These are phyloP conservation scores for Licmophora abbreviata DNA, from an alignment of 108 stramenopile species.

Conservation along the genomic window DNA sequence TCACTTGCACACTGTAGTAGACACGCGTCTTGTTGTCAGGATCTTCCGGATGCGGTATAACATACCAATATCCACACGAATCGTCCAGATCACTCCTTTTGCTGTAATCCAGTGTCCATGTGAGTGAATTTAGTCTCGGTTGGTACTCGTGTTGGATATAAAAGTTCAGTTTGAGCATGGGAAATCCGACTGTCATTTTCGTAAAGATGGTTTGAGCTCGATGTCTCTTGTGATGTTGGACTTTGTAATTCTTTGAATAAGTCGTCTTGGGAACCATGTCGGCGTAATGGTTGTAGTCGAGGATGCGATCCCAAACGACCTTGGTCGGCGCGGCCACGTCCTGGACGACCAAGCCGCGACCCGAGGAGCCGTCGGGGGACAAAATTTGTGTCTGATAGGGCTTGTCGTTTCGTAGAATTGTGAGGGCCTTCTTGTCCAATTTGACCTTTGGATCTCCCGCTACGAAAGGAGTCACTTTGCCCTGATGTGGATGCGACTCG, in stretches of 20 bases:
- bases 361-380: constrained; percentile 16
- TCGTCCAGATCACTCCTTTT: constrained; percentile 70
- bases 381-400: constrained; percentile 52
- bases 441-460: constrained; percentile 50
- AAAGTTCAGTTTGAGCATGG: constrained; percentile 42
- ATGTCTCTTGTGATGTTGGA: neutral
- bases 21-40: constrained; percentile 31
- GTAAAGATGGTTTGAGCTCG: constrained; percentile 33
- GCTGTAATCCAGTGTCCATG: constrained; percentile 66
- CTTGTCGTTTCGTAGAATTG: constrained; percentile 34
- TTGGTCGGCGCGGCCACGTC: constrained; percentile 43
- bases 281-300: constrained; percentile 4
- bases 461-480: constrained; percentile 38
- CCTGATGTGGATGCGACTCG: constrained; percentile 37
- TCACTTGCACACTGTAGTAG: constrained; percentile 44
- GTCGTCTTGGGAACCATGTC: constrained; percentile 5
- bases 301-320: constrained; percentile 30
- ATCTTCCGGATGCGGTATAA: constrained; percentile 42
- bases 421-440: constrained; percentile 31
- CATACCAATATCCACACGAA: constrained; percentile 61
- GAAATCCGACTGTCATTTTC: constrained; percentile 43
- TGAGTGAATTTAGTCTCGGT: constrained; percentile 33
- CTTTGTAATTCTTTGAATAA: constrained; percentile 1
- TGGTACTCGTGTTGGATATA: constrained; percentile 40
- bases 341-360: constrained; percentile 52